These are phyloP conservation scores for Polytrichum formosum DNA, from an alignment of 225 moss, liverwort and hornwort species.

Conservation along the genomic window DNA sequence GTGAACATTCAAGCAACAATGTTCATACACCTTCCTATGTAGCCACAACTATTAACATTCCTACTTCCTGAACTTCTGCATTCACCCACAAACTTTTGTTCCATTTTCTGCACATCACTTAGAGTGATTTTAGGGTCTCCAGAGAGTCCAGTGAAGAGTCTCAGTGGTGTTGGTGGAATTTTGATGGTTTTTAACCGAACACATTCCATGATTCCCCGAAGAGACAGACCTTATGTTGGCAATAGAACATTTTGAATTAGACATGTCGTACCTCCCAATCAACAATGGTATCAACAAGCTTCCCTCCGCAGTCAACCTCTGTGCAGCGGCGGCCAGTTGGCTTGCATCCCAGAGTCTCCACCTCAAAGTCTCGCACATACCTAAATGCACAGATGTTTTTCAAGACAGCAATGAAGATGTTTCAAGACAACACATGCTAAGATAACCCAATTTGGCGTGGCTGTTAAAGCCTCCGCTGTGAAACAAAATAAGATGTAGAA, in stretches of 20 bases:
- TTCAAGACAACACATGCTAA: too few species aligned
- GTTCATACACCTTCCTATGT: too few species aligned
- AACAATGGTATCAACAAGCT: slow-evolving; percentile 81
- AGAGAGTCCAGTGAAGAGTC: background rate
- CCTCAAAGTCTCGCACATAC: slow-evolving; percentile 89
- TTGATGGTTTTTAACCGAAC: too few species aligned
- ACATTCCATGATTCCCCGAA: too few species aligned
- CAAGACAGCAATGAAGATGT: background rate
- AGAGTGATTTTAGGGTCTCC: background rate
- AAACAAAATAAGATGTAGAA: too few species aligned
- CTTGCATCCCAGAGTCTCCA: slow-evolving; percentile 79
- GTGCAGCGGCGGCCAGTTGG: slow-evolving; percentile 76
- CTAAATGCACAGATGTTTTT: slow-evolving; percentile 24
- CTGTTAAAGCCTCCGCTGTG: too few species aligned
- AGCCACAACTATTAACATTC: background rate
- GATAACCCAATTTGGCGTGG: too few species aligned
- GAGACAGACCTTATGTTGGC: background rate
- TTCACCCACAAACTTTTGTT: background rate
- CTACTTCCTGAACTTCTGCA: background rate
- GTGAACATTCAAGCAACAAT: background rate
- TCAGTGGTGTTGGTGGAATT: too few species aligned
- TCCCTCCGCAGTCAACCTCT: slow-evolving; percentile 55
- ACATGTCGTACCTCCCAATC: slow-evolving; percentile 72
- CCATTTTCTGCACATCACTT: too few species aligned
- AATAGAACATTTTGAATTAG: background rate